Evolutionary conservation across 208 protist species (phyloP).

Genomic region (Wallacemonas sp.): DNA sequence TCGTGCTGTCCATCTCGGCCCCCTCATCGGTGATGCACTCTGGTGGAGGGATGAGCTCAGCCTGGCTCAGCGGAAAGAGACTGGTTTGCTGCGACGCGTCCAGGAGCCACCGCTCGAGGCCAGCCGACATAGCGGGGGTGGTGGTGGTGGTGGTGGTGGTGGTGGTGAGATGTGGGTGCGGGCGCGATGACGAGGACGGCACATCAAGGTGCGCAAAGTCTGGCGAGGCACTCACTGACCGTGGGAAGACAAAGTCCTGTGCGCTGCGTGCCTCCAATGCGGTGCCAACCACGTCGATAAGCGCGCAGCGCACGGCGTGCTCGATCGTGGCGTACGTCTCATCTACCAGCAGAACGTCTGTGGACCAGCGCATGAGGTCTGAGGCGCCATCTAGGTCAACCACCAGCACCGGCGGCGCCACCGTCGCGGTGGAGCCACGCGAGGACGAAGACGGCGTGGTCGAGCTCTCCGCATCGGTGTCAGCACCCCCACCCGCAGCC

Average conservation of each 20-base stretch:
- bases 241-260: neutral
- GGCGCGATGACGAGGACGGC: too few species aligned
- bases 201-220: too few species aligned
- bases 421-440: conserved; percentile 15
- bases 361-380: conserved; percentile 46
- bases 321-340: conserved; percentile 42
- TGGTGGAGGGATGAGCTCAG: conserved; percentile 40
- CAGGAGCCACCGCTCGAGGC: neutral
- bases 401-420: conserved; percentile 13
- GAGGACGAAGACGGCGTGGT: too few species aligned
- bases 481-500: too few species aligned
- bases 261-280: too few species aligned
- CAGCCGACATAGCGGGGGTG: neutral
- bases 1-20: neutral
- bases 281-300: conserved; percentile 1
- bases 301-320: conserved; percentile 20
- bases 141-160: too few species aligned
- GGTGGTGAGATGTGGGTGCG: too few species aligned
- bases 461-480: too few species aligned
- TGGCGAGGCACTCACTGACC: neutral
- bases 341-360: conserved; percentile 58
- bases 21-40: conserved; percentile 39
- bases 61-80: conserved; percentile 38
- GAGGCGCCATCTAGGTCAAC: conserved; percentile 7
- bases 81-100: neutral